Evolutionary conservation across 768 basidiomycete species (phyloP).

Genomic region (Pseudohyphozyma bogoriensis): DNA sequence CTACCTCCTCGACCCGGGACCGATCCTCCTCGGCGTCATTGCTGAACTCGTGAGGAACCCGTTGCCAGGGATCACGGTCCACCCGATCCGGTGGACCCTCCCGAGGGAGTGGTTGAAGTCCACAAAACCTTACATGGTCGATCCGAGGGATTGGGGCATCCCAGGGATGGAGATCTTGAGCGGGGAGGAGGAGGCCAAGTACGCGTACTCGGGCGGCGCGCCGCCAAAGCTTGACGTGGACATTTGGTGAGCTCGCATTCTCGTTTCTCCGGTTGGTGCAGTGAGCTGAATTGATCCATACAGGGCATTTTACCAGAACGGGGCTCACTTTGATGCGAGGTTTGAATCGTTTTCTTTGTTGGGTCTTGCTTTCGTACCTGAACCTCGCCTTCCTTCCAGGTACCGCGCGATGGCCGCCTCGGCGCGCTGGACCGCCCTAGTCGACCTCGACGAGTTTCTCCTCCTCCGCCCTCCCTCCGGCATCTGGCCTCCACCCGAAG

Average conservation of each 20-base stretch:
- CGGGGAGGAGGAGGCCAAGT: neutral
- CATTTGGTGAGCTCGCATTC: neutral
- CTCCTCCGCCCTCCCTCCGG: neutral
- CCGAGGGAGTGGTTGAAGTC: neutral
- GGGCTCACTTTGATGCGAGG: neutral
- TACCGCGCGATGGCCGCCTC: conserved; percentile 1
- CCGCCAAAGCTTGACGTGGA: neutral
- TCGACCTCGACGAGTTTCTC: conserved; percentile 2
- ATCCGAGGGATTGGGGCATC: neutral
- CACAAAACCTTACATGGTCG: neutral
- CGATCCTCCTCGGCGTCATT: neutral
- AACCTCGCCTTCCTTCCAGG: too few species aligned
- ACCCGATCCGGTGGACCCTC: neutral
- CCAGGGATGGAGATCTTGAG: neutral
- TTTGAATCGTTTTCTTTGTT: too few species aligned
- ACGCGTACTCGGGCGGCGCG: neutral
- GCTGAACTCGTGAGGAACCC: neutral
- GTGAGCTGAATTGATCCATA: neutral
- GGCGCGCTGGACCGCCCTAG: neutral
- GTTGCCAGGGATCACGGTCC: too few species aligned
- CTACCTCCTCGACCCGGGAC: conserved; percentile 3
- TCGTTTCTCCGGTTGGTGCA: neutral
- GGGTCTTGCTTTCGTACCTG: too few species aligned
- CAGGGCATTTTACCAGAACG: neutral
- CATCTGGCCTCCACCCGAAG: neutral